These are phyloP conservation scores for Suhomyces wounanorum DNA, from an alignment of 1,139 yeast genomes.

Conservation along the genomic window DNA sequence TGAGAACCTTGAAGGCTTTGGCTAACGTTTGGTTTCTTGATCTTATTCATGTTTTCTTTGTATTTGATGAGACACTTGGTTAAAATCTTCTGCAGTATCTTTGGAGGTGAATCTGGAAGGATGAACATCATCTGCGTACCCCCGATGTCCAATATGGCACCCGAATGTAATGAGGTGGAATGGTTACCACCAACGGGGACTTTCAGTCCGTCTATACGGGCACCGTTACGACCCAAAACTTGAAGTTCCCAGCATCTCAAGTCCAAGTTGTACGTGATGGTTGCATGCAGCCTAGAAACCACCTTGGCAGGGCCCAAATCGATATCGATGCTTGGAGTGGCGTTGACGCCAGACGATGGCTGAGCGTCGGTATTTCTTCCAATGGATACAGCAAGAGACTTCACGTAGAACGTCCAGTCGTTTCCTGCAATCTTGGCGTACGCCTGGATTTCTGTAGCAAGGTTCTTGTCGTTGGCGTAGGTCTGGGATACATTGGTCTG, in stretches of 20 bases:
- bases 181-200: slow-evolving; percentile 46
- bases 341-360: slow-evolving; percentile 17
- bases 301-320: slow-evolving; percentile 97
- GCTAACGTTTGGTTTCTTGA: slow-evolving; percentile 17
- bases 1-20: slow-evolving; percentile 2
- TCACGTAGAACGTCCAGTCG: slow-evolving; percentile 92
- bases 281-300: slow-evolving; percentile 87
- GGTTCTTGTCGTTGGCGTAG: slow-evolving; percentile 68
- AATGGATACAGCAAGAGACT: slow-evolving; percentile 71
- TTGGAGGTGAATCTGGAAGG: slow-evolving; percentile 87
- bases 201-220: slow-evolving; percentile 77
- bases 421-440: slow-evolving; percentile 95
- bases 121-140: slow-evolving; percentile 99
- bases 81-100: slow-evolving; percentile 54
- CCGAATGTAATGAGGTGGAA: slow-evolving; percentile 68
- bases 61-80: slow-evolving; percentile 39
- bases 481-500: slow-evolving; percentile 50
- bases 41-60: slow-evolving; percentile 23
- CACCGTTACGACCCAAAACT: slow-evolving; percentile 88
- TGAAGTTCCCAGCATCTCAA: slow-evolving; percentile 82
- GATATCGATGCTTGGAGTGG: slow-evolving; percentile 56
- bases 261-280: slow-evolving; percentile 73
- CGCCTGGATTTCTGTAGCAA: slow-evolving; percentile 88
- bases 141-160: slow-evolving; percentile 89
- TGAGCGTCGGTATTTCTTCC: slow-evolving; percentile 79